Evolutionary conservation across 2,329 filamentous ascomycete genomes (phyloP).

Genomic region (Epichloe aotearoae): DNA sequence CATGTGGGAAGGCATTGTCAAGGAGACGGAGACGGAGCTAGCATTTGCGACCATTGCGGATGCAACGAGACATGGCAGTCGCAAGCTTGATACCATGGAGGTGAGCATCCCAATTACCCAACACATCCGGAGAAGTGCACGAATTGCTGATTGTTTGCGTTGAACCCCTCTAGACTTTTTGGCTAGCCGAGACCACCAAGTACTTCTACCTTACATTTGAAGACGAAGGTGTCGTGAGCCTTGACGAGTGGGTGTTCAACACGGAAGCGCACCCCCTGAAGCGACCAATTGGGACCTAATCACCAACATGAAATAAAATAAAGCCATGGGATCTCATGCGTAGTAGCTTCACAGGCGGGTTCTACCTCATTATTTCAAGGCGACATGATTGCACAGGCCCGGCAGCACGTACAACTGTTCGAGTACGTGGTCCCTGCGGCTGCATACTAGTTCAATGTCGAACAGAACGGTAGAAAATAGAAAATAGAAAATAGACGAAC

Average conservation of each 20-base stretch:
- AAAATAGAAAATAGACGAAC: no score
- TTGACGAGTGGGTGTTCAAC: slow-evolving; percentile 59
- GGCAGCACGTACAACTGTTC: no score
- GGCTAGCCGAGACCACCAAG: slow-evolving; percentile 65
- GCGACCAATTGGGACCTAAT: slow-evolving; percentile 14
- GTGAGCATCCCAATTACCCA: slow-evolving; percentile 15
- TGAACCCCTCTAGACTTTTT: slow-evolving; percentile 38
- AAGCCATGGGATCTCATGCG: no score
- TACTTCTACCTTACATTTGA: slow-evolving; percentile 66
- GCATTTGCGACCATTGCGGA: slow-evolving; percentile 30
- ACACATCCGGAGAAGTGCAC: neutral
- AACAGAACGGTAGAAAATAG: no score
- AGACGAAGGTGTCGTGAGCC: slow-evolving; percentile 45
- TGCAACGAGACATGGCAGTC: slow-evolving; percentile 17
- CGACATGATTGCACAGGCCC: no score
- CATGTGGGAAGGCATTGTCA: slow-evolving; percentile 32
- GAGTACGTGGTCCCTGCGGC: no score
- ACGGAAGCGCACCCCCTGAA: slow-evolving; percentile 41
- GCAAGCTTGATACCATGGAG: slow-evolving; percentile 49
- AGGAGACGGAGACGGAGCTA: slow-evolving; percentile 28
- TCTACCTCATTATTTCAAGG: no score
- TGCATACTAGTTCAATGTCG: no score
- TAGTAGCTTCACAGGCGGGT: no score
- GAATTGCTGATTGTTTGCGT: neutral
- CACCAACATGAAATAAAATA: no score